Evolutionary conservation across 2,329 filamentous ascomycete species (phyloP).

Genomic region (Colletotrichum magnum): DNA sequence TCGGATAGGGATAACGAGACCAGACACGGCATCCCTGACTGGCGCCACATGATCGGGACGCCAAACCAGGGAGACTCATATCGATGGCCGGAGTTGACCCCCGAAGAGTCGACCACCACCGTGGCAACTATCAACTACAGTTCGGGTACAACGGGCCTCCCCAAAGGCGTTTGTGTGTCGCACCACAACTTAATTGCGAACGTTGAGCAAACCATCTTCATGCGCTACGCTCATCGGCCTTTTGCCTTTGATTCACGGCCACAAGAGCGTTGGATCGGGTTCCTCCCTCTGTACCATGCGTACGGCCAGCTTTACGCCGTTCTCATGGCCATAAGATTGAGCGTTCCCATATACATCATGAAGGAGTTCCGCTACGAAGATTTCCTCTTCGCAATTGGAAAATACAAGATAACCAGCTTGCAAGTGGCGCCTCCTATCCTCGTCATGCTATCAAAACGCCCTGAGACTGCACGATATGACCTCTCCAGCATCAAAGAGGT

Average conservation of each 20-base stretch:
- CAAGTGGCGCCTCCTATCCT: conserved; percentile 71
- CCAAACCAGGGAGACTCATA: conserved; percentile 51
- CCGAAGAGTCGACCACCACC: conserved; percentile 51
- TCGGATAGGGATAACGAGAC: conserved; percentile 54
- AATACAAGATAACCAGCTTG: conserved; percentile 67
- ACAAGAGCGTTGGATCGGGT: conserved; percentile 67
- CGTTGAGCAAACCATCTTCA: conserved; percentile 63
- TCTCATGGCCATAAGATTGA: conserved; percentile 59
- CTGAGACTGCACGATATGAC: conserved; percentile 65
- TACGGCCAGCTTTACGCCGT: conserved; percentile 69
- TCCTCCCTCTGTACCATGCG: conserved; percentile 77
- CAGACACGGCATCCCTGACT: conserved; percentile 55
- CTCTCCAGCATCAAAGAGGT: conserved; percentile 63
- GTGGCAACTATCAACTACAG: conserved; percentile 65
- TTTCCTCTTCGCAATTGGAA: conserved; percentile 65
- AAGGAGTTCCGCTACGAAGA: conserved; percentile 67
- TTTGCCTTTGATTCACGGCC: conserved; percentile 53
- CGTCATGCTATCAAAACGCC: conserved; percentile 72
- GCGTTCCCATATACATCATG: conserved; percentile 69
- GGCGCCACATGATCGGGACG: conserved; percentile 56
- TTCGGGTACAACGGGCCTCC: conserved; percentile 65
- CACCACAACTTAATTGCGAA: conserved; percentile 66
- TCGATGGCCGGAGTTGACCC: conserved; percentile 56
- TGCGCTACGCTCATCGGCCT: conserved; percentile 56
- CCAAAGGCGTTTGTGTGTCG: conserved; percentile 65